phyloP scores from a whole-genome alignment of 805 yeast genomes.

The Teunomyces funiuensis region DNA sequence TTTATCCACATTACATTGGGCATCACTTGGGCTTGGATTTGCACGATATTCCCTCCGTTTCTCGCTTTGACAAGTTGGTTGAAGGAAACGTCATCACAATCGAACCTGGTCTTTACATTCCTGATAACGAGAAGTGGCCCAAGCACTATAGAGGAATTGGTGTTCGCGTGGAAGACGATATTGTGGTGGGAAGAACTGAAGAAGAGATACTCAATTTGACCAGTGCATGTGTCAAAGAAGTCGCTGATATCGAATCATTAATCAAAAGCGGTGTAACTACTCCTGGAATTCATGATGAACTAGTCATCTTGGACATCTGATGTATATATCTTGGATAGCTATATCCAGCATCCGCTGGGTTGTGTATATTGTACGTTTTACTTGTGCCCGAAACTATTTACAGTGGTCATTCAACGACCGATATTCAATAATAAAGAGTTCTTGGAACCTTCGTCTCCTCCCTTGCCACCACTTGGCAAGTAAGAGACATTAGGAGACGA shows the following conservation, averaged over 20 bases:
- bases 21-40: constrained; percentile 93
- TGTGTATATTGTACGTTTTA: not conserved
- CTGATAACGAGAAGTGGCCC: constrained; percentile 72
- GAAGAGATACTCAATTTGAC: constrained; percentile 59
- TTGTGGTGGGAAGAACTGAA: constrained; percentile 67
- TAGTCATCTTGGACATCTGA: constrained; percentile 19
- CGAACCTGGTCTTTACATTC: constrained; percentile 95
- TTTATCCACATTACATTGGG: constrained; percentile 94
- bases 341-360: not conserved
- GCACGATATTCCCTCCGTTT: constrained; percentile 71
- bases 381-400: constrained; percentile 1
- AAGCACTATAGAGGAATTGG: constrained; percentile 83
- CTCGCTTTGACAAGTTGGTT: constrained; percentile 53
- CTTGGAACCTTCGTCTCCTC: constrained; percentile 36
- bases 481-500: constrained; percentile 83
- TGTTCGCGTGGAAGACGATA: constrained; percentile 91
- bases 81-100: constrained; percentile 86
- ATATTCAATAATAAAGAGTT: constrained; percentile 65
- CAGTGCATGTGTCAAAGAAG: constrained; percentile 81
- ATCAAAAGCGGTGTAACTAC: constrained; percentile 62
- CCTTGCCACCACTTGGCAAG: constrained; percentile 59
- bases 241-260: constrained; percentile 73
- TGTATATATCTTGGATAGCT: constrained; percentile 2
- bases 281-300: constrained; percentile 37
- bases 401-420: constrained; percentile 52